phyloP scores from a whole-genome alignment of 345 rosid species.

The Euphorbia lathyris region DNA sequence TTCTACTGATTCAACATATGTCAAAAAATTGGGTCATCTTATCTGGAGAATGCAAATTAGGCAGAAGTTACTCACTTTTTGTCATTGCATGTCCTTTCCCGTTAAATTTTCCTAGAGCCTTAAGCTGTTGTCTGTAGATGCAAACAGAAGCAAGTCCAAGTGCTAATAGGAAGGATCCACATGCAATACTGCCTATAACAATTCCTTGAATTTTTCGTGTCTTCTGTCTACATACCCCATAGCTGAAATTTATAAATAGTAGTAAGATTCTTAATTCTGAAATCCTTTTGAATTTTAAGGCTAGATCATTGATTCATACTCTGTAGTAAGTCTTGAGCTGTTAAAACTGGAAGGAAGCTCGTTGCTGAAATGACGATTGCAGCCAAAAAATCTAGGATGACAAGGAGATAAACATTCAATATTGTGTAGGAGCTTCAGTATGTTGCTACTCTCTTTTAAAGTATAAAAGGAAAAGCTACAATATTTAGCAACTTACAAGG shows the following conservation, averaged over 20 bases:
- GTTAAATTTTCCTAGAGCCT: constrained; percentile 20
- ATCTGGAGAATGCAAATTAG: background rate
- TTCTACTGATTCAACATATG: background rate
- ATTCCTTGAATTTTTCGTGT: constrained; percentile 17
- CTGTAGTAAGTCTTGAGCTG: constrained; percentile 33
- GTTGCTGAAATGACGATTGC: constrained; percentile 41
- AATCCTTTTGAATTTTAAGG: background rate
- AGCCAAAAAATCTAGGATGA: constrained; percentile 42
- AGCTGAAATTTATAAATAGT: constrained; percentile 32
- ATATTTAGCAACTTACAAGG: constrained; percentile 33
- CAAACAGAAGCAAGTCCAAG: constrained; percentile 28
- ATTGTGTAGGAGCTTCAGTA: background rate
- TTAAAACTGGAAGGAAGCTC: constrained; percentile 28
- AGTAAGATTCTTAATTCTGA: constrained; percentile 14
- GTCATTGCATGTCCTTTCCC: constrained; percentile 27
- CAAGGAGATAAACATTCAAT: background rate
- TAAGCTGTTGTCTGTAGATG: constrained; percentile 28
- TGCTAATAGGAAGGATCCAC: constrained; percentile 41
- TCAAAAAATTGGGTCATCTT: background rate
- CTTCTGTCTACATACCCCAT: constrained; percentile 31
- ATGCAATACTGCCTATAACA: constrained; percentile 34
- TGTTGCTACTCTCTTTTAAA: background rate
- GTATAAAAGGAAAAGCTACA: background rate
- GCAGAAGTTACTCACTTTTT: constrained; percentile 43
- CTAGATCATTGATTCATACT: constrained; percentile 35